phyloP scores from a whole-genome alignment of 495 filamentous ascomycete genomes.

The Trichoderma asperelloides region DNA sequence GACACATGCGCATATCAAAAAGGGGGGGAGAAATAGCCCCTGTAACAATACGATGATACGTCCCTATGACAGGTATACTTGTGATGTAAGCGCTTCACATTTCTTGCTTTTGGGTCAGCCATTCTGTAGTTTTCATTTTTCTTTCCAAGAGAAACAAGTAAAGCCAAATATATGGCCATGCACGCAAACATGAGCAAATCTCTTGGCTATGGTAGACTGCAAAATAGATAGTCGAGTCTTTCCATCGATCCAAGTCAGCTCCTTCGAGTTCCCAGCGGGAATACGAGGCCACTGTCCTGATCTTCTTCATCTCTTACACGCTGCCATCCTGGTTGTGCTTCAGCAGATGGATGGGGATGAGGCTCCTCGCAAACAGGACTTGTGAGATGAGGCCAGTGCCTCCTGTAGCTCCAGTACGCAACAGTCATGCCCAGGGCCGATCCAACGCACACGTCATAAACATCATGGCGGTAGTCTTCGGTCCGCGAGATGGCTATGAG shows the following conservation, averaged over 20 bases:
- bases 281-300: constrained; percentile 12
- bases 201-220: background rate
- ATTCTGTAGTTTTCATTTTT: background rate
- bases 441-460: constrained; percentile 80
- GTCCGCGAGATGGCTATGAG: constrained; percentile 86
- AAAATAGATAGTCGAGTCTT: background rate
- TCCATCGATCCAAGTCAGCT: background rate
- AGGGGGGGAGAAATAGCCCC: background rate
- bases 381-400: constrained; percentile 46
- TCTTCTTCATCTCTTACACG: constrained; percentile 26
- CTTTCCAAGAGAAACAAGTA: background rate
- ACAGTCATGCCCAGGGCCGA: constrained; percentile 63
- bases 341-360: constrained; percentile 24
- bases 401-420: constrained; percentile 74
- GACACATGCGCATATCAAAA: background rate
- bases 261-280: background rate
- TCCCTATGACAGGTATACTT: background rate
- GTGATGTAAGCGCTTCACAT: background rate
- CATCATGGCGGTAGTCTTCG: constrained; percentile 92
- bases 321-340: constrained; percentile 19
- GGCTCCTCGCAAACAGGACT: constrained; percentile 42
- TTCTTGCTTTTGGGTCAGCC: no score
- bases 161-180: background rate
- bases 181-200: background rate
- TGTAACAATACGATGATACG: background rate